Evolutionary conservation across 2,329 filamentous ascomycete genomes (phyloP).

Genomic region (Fusarium aywerte): DNA sequence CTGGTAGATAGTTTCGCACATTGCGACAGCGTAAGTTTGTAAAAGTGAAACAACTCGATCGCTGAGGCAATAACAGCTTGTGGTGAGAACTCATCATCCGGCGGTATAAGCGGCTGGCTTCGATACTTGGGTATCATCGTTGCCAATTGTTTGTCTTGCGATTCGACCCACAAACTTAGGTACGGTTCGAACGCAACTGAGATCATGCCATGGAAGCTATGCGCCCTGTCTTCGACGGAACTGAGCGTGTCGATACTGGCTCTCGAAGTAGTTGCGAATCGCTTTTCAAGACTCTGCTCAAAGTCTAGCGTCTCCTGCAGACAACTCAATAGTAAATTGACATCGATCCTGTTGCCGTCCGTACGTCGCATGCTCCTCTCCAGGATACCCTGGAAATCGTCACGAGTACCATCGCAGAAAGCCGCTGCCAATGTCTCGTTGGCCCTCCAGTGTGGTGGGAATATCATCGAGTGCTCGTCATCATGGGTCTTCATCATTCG

Average conservation of each 20-base stretch:
- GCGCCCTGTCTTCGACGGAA: conserved; percentile 78
- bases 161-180: conserved; percentile 95
- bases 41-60: conserved; percentile 97
- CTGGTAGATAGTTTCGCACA: conserved; percentile 96
- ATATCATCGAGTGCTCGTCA: conserved; percentile 88
- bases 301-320: conserved; percentile 97
- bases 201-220: conserved; percentile 88
- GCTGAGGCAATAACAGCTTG: conserved; percentile 93
- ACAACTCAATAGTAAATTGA: conserved; percentile 87
- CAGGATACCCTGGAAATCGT: conserved; percentile 94
- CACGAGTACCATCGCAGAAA: conserved; percentile 94
- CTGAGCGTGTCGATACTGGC: conserved; percentile 91
- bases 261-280: conserved; percentile 78
- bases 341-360: conserved; percentile 84
- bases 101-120: conserved; percentile 79
- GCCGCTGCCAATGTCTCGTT: conserved; percentile 89
- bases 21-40: conserved; percentile 90
- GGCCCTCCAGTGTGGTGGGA: conserved; percentile 88
- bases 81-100: conserved; percentile 91
- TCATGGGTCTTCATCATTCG: conserved; percentile 96
- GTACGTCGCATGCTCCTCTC: conserved; percentile 84
- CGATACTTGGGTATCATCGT: conserved; percentile 88
- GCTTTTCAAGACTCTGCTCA: conserved; percentile 87
- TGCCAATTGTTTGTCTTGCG: conserved; percentile 89
- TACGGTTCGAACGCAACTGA: conserved; percentile 98